Evolutionary conservation across 345 rosid genomes (phyloP).

Genomic region (Moringa oleifera): DNA sequence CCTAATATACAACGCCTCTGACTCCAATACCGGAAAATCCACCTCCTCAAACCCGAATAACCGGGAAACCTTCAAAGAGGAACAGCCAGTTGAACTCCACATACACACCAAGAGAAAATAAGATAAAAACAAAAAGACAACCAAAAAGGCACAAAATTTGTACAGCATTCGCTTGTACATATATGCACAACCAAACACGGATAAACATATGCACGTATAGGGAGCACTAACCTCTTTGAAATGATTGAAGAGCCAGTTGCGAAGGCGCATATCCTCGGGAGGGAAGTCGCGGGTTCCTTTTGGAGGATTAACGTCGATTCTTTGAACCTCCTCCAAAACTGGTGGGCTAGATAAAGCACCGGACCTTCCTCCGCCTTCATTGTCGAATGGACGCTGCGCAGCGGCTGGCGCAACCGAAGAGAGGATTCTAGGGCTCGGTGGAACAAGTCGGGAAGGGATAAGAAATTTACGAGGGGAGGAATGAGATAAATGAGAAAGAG

Average conservation of each 20-base stretch:
- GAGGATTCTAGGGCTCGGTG: slow-evolving; percentile 20
- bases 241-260: slow-evolving; percentile 83
- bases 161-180: no score
- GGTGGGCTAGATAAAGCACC: slow-evolving; percentile 51
- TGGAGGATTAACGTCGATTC: slow-evolving; percentile 84
- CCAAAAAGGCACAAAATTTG: not conserved
- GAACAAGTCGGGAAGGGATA: slow-evolving; percentile 14
- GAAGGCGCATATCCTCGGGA: slow-evolving; percentile 91
- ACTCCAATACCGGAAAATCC: slow-evolving; percentile 82
- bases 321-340: slow-evolving; percentile 40
- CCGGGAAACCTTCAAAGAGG: slow-evolving; percentile 45
- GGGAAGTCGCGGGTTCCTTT: slow-evolving; percentile 94
- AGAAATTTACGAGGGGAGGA: slow-evolving; percentile 11
- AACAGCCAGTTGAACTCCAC: not conserved
- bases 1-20: slow-evolving; percentile 78
- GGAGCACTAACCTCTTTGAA: slow-evolving; percentile 59
- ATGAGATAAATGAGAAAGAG: slow-evolving; percentile 10
- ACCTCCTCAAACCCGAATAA: slow-evolving; percentile 85
- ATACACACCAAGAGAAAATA: not conserved
- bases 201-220: not conserved
- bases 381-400: slow-evolving; percentile 16
- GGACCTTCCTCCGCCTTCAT: slow-evolving; percentile 44
- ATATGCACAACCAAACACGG: no score
- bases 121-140: not conserved
- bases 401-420: slow-evolving; percentile 32